Base-by-base conservation (phyloP, 2,329 filamentous ascomycete species). In the Hypoxylon sp. region DNA sequence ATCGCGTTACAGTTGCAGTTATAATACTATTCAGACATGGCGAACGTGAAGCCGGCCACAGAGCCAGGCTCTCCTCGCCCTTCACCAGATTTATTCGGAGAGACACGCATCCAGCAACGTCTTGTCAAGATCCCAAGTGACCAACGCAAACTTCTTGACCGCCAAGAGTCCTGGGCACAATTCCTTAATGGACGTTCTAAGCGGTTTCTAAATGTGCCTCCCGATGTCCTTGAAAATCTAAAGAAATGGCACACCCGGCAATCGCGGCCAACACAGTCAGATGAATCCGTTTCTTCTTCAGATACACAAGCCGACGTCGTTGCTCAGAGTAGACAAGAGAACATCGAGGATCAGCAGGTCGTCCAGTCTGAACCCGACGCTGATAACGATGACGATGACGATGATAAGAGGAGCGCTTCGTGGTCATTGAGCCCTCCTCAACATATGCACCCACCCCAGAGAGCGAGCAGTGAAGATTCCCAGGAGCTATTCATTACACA, bases 131-230 rank as follows among this genome's bases (percentile, higher is more conserved):
- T 88, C 57, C 81, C 85, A 1, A 78, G 76, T 27, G 81, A 85
- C 14, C 89, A 91, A 71, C 74, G 77, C 48, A 72, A 79, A 7
- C 78, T 90, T 4, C 77, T 91, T 1, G 80, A 83, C 5, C 75
- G 80, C 10, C 67, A 78, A 5, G 79, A 83, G 14, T 85, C 80
- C 6, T 82, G 81, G 81, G 78, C 74, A 44, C 59, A 73, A 55
- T 57, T 64, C 14, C 69, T 76, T 3, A 64, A 69, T 27, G 58
- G 60, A 33, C 63, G 66, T 2, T 61, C 74, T 1, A 69, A 67
- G 46, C 69, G 70, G n/a, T 77, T 77, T 53, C 20, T 77, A 11
- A 79, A 79, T 56, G 71, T 81, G n/a, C 81, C 81, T 14, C 61
- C 74, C 8, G 68, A 76, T 11, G 76, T 82, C 22, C 48, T 80